Evolutionary conservation across 129 eudicot species (phyloP), one percentile per base, ranked within the genome.

Genomic region (Flaveria ramosissima): DNA sequence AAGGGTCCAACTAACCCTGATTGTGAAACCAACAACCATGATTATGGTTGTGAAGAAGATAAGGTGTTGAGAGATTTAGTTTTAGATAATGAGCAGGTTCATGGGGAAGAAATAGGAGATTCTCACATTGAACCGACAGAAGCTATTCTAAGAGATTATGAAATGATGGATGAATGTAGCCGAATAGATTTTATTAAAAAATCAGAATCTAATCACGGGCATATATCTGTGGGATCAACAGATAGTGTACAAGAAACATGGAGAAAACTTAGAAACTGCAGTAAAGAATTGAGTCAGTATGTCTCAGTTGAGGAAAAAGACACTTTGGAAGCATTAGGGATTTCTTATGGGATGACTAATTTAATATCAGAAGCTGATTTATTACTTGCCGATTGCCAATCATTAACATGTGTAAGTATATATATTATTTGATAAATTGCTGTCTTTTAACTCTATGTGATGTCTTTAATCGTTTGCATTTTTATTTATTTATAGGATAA

Each of bases 101-200:
- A 73, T 65, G 86, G 71, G 70, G 91, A 94, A 67, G 92, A 82
- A 77, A 84, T 86, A 2, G 97, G 92, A n/a, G 99, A 95, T 79
- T 89, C 96, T 70, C 80, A 83, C 53, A 50, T 77, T 57, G 88
- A 83, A 80, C 85, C 70, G 16, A 76, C 64, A 67, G 85, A 57
- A 62, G 78, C 85, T 86, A 64, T 62, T 64, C 76, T 87, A 21
- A 85, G 85, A 78, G 86, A 82, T 39, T 84, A 76, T 84, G 92
- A 84, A 75, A 78, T 83, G 79, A 78, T 95, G 92, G 99, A 95
- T 76, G 99, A 95, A 75, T 95, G 99, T 83, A 95, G 99, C 73
- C 97, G 91, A 36, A 87, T 92, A 77, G 96, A 88, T 62, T 91
- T 88, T 82, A 77, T 26, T 74, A 71, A 68, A 80, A 77, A 77